Base-by-base conservation (phyloP, 805 yeast genomes). In the Suhomyces kilbournensis region DNA sequence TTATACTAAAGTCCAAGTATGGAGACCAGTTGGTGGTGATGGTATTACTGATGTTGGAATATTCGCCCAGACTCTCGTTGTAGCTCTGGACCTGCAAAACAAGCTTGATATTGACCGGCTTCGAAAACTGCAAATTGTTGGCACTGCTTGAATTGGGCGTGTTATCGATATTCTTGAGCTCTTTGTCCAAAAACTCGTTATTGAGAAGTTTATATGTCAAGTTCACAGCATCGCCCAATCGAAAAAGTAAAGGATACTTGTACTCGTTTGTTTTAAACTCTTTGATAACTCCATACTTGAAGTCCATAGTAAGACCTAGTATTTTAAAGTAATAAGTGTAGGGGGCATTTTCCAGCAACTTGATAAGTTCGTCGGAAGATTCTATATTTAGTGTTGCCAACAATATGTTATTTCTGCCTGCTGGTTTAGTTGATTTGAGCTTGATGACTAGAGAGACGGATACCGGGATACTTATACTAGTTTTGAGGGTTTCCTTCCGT, bases 381-480 rank as follows among this genome's bases (percentile, higher is more conserved):
- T 79, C 83, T 9, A 81, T 63, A 49, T 76, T 80, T 44, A 81
- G 62, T 0, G 81, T 76, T 1, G 82, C 74, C n/a, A 81, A 61
- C 1, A 81, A 57, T 2, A 73, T 60, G 51, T 75, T 74, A 55
- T 72, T 69, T 44, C 77, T 67, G 7, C 82, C 80, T 4, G 80
- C 79, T 4, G 83, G 76, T 53, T 75, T 76, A 7, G 80, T 71
- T 28, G 80, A 76, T 44, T 78, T 69, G 15, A 81, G 63, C 49
- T 75, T 70, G 5, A 81, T 66, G n/a, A 77, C 75, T 39, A 81
- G 58, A 0, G 80, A 74, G 1, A 69, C 65, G 5, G 69, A 58
- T 1, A 72, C 68, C 7, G 75, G 71, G n/a, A 71, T 48, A 14
- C 47, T 46, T 9, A 61, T 25, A 10, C 46, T 48, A 12, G 62